Conservation (phyloP, 73 alveolate genomes). For the Tetrahymena borealis region DNA sequence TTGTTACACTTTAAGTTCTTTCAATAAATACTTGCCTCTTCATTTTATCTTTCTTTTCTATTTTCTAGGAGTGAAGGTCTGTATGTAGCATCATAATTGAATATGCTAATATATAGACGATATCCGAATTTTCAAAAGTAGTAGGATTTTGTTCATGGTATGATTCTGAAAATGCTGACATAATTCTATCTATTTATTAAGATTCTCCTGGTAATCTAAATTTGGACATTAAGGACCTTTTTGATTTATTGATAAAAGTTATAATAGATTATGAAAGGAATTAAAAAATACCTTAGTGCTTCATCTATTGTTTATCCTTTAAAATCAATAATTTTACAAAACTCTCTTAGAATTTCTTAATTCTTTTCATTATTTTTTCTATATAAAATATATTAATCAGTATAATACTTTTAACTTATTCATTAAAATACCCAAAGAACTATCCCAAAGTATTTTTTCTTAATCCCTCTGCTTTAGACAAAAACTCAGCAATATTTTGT, state of each 20-base stretch:
- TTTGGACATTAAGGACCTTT: conserved; percentile 56
- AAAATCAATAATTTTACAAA: conserved; percentile 76
- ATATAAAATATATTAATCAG: neutral
- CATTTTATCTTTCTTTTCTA: neutral
- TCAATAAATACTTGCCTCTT: neutral
- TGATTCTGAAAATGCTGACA: conserved; percentile 93
- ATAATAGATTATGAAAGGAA: neutral
- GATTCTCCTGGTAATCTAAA: conserved; percentile 99
- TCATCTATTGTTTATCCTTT: conserved; percentile 69
- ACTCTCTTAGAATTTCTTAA: conserved; percentile 73
- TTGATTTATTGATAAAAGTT: neutral
- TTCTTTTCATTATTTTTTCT: conserved; percentile 50
- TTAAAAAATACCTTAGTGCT: conserved; percentile 60
- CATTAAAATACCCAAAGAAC: conserved; percentile 80
- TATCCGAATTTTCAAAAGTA: conserved; percentile 72
- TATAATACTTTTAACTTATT: neutral
- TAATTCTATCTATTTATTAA: conserved; percentile 92
- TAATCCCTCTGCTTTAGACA: conserved; percentile 22
- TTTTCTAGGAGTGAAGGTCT: conserved; percentile 58
- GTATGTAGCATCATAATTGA: conserved; percentile 96
- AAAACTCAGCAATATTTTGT: conserved; percentile 13
- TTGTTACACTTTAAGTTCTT: neutral
- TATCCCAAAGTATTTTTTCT: conserved; percentile 86
- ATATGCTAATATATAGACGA: conserved; percentile 79
- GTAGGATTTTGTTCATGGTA: conserved; percentile 84